Percentiles rank a stretch among this genome's conserved stretches.
Evolutionary conservation across 371 early-diverging fungal species (phyloP).

Genomic region (Mucor irregularis): DNA sequence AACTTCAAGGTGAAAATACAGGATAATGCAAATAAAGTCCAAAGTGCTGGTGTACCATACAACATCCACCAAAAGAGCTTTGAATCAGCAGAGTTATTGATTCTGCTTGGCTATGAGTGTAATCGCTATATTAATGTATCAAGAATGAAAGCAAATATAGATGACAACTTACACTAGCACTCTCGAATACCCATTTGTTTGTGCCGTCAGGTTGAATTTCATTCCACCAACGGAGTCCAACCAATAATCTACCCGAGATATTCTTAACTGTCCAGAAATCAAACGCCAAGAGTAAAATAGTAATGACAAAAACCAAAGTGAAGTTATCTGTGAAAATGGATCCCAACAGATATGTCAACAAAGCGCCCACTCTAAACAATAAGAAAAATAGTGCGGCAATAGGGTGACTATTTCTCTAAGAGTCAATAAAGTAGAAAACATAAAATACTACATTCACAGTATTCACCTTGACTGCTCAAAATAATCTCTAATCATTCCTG

Average conservation of each 20-base stretch:
- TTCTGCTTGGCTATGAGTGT: conserved; percentile 58
- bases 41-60: conserved; percentile 83
- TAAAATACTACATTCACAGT: neutral
- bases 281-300: conserved; percentile 87
- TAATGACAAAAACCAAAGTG: conserved; percentile 89
- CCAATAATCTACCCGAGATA: conserved; percentile 91
- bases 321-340: conserved; percentile 78
- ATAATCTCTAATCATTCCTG: conserved; percentile 37
- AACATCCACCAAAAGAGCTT: conserved; percentile 91
- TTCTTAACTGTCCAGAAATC: conserved; percentile 99
- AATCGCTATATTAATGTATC: no score
- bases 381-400: conserved; percentile 89
- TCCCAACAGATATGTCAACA: conserved; percentile 83
- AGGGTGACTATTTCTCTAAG: conserved; percentile 74
- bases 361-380: conserved; percentile 79
- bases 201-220: conserved; percentile 92
- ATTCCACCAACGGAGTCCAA: conserved; percentile 98
- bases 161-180: conserved; percentile 73
- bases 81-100: conserved; percentile 83
- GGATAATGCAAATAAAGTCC: conserved; percentile 81
- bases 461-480: conserved; percentile 49
- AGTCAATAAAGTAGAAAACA: no score
- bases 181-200: conserved; percentile 95
- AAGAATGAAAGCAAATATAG: no score
- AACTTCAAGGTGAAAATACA: conserved; percentile 72